A percentile compares a stretch with the other conserved stretches of the same genome.
Evolutionary conservation across 306 rosid species (phyloP).

Genomic region (Trifolium repens): DNA sequence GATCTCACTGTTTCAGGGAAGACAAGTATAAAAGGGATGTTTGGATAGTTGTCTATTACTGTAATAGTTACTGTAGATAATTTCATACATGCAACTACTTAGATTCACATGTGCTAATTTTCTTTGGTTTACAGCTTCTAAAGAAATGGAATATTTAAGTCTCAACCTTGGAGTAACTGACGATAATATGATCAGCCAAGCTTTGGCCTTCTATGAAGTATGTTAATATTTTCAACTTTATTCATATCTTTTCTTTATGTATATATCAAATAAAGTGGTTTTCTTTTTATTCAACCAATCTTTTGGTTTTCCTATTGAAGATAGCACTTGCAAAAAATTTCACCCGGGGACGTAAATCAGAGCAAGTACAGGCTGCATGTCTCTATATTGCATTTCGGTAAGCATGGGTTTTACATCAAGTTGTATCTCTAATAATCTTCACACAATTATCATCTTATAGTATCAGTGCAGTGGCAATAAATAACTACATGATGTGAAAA

Average conservation of each 20-base stretch:
- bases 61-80: background rate
- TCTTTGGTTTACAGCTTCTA: constrained; percentile 46
- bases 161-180: constrained; percentile 56
- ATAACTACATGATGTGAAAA: constrained; percentile 19
- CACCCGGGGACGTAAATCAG: constrained; percentile 78
- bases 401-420: background rate
- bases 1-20: no score
- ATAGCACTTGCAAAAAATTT: constrained; percentile 74
- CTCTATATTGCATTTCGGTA: constrained; percentile 86
- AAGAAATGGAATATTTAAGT: constrained; percentile 53
- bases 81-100: constrained; percentile 16
- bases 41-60: constrained; percentile 13
- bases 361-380: constrained; percentile 80
- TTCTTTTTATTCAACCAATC: constrained; percentile 26
- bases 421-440: constrained; percentile 7
- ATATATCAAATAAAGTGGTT: background rate
- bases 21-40: constrained; percentile 6
- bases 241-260: constrained; percentile 22
- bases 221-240: constrained; percentile 27
- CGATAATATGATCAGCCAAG: constrained; percentile 47
- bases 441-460: constrained; percentile 17
- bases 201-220: constrained; percentile 58
- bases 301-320: constrained; percentile 49
- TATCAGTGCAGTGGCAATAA: constrained; percentile 15
- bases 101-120: constrained; percentile 19